Percentiles rank a stretch among this genome's conserved stretches.
These are phyloP conservation scores for Fusarium bulbicola DNA, from an alignment of 2,329 filamentous ascomycete species.

Conservation along the genomic window DNA sequence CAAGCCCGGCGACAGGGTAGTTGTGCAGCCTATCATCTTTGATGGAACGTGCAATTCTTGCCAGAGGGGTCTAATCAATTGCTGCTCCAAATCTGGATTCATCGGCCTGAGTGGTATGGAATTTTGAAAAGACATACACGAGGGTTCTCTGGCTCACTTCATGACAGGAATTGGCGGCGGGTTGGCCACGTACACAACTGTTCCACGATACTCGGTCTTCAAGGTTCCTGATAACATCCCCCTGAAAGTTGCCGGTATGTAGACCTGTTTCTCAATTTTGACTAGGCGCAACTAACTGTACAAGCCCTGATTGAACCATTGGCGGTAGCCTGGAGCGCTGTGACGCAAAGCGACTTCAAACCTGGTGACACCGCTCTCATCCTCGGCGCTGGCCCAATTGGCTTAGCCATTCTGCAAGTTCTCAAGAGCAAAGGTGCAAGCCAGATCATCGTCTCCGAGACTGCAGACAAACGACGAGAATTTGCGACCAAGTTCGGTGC, in stretches of 20 bases:
- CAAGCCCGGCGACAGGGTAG: neutral
- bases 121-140: too few relatives aligned
- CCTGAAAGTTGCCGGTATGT: neutral
- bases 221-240: neutral
- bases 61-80: neutral
- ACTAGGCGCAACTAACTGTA: too few relatives aligned
- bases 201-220: neutral
- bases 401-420: neutral
- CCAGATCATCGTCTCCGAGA: neutral
- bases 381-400: neutral
- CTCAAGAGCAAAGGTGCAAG: neutral
- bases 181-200: neutral
- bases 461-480: neutral
- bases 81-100: neutral
- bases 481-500: neutral
- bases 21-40: neutral
- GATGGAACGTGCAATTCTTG: neutral
- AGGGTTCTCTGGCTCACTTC: accelerated
- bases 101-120: neutral
- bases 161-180: neutral
- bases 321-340: neutral
- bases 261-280: too few relatives aligned
- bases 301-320: neutral
- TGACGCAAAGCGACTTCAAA: neutral
- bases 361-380: neutral